These are phyloP conservation scores for Fraxinus floribunda DNA, from an alignment of 305 asterid genomes.

Conservation along the genomic window DNA sequence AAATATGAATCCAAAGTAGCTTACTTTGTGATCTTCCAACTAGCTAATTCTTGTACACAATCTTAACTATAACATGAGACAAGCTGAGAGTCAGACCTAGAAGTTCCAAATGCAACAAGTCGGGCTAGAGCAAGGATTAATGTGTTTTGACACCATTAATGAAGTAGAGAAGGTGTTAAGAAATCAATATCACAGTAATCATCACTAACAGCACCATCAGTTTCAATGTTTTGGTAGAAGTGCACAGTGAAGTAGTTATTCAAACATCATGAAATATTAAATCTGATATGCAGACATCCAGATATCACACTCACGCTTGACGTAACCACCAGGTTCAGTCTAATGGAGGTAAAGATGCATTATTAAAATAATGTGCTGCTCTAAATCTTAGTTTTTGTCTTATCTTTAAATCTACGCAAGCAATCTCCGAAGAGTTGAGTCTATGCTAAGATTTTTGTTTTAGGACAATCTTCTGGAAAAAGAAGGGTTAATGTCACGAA, in stretches of 20 bases:
- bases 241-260: neutral
- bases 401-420: neutral
- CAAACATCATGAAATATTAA: neutral
- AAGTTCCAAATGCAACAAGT: neutral
- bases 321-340: neutral
- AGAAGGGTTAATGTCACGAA: neutral
- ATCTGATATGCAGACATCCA: neutral
- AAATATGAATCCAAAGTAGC: neutral
- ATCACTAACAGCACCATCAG: neutral
- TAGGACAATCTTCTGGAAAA: neutral
- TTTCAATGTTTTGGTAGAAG: neutral
- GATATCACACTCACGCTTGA: neutral
- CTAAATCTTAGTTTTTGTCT: neutral
- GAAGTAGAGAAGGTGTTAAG: neutral
- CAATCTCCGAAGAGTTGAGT: neutral
- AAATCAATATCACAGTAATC: neutral
- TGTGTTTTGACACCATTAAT: neutral
- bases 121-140: neutral
- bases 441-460: neutral
- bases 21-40: neutral
- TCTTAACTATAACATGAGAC: neutral
- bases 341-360: neutral
- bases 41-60: neutral
- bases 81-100: neutral
- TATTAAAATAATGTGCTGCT: neutral